Conservation (phyloP, 495 filamentous ascomycete genomes). For the Hypoxylon subgilvum region DNA sequence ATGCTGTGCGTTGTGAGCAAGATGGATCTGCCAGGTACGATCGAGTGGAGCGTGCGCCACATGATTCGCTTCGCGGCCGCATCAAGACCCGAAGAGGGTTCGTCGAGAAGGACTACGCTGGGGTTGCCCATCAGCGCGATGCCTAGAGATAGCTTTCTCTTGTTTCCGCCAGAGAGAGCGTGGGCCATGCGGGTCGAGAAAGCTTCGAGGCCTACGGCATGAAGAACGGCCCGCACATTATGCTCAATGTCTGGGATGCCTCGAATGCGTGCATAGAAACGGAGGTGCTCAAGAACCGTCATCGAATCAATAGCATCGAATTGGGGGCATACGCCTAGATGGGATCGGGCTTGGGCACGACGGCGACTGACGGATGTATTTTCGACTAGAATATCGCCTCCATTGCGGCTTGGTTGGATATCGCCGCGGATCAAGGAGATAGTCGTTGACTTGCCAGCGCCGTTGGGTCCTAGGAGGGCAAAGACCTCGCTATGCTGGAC, state of each 20-base stretch:
- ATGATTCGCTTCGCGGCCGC: conserved; percentile 75
- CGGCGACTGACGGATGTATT: conserved; percentile 68
- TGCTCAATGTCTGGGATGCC: conserved; percentile 68
- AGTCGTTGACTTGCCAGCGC: conserved; percentile 85
- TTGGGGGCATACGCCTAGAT: conserved; percentile 81
- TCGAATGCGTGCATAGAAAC: conserved; percentile 74
- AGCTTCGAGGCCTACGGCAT: conserved; percentile 63
- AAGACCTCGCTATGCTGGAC: conserved; percentile 80
- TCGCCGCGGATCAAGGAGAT: conserved; percentile 88
- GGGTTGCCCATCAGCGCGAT: conserved; percentile 81
- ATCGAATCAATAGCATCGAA: conserved; percentile 73
- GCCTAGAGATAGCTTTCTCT: conserved; percentile 73
- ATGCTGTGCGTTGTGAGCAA: conserved; percentile 78
- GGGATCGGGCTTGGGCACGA: conserved; percentile 67
- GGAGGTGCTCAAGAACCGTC: conserved; percentile 72
- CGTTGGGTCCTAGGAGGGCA: conserved; percentile 85
- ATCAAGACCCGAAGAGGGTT: conserved; percentile 73
- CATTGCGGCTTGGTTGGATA: conserved; percentile 63
- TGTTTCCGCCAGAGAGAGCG: conserved; percentile 75
- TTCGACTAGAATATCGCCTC: conserved; percentile 77
- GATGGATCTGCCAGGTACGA: conserved; percentile 65
- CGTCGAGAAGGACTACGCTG: conserved; percentile 73
- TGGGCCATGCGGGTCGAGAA: conserved; percentile 67
- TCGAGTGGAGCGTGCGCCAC: conserved; percentile 70
- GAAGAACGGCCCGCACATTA: conserved; percentile 65